A percentile compares a stretch with the other conserved stretches of the same genome.
These are phyloP conservation scores for Chamaecyparis obtusa DNA, from an alignment of 75 land plant species.

Conservation along the genomic window DNA sequence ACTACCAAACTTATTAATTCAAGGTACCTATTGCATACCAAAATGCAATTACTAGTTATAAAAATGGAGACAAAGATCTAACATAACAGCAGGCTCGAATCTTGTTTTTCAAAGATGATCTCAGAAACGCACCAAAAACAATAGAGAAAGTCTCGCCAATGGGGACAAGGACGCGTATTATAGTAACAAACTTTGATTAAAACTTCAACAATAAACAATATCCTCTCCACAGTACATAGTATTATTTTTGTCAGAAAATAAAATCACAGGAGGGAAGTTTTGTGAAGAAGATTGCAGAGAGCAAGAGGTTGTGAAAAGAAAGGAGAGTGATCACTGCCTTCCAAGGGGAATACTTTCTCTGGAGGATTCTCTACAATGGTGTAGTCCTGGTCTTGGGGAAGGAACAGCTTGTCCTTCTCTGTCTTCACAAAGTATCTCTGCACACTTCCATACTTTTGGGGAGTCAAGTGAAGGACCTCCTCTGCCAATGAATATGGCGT, in stretches of 20 bases:
- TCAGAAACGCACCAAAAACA: too few species aligned
- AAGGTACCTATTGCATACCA: too few species aligned
- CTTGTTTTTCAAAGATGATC: too few species aligned
- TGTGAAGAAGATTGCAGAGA: slow-evolving; percentile 12
- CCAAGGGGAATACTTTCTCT: slow-evolving; percentile 17
- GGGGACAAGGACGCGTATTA: too few species aligned
- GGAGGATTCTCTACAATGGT: slow-evolving; percentile 22
- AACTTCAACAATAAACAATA: too few species aligned
- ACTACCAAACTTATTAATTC: too few species aligned
- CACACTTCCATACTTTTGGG: slow-evolving; percentile 20
- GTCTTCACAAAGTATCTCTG: slow-evolving; percentile 18
- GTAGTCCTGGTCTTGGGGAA: slow-evolving; percentile 13
- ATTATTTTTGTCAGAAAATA: background rate
- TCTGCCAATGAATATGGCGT: slow-evolving; percentile 17
- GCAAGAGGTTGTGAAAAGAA: slow-evolving; percentile 23
- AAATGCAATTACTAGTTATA: too few species aligned
- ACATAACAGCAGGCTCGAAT: too few species aligned
- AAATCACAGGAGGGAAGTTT: background rate
- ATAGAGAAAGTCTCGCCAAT: too few species aligned
- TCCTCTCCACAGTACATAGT: too few species aligned
- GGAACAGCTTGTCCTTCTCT: slow-evolving; percentile 12
- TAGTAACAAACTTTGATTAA: too few species aligned
- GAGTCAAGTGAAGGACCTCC: slow-evolving; percentile 16
- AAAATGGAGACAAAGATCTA: too few species aligned
- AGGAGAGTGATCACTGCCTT: slow-evolving; percentile 25